Percentiles rank a stretch among this genome's conserved stretches.
phyloP scores from a whole-genome alignment of 257 asterid species.

The Scutellaria galericulata region DNA sequence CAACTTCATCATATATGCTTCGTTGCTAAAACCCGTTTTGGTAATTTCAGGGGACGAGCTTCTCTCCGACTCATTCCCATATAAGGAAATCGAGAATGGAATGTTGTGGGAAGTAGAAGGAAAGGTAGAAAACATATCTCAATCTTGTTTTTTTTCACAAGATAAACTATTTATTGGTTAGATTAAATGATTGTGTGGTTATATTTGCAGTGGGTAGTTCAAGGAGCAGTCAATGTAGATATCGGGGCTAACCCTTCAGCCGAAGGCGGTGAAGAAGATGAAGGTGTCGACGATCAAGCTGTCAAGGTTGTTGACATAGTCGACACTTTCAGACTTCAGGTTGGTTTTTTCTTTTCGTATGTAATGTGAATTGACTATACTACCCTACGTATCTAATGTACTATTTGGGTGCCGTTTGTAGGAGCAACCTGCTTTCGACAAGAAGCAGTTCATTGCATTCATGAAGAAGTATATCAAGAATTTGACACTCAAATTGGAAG shows the following conservation, averaged over 20 bases:
- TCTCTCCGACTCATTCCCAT: constrained; percentile 64
- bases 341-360: constrained; percentile 11
- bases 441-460: constrained; percentile 64
- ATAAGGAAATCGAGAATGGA: constrained; percentile 59
- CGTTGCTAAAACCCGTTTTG: background rate
- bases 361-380: no score
- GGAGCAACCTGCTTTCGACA: constrained; percentile 72
- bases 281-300: constrained; percentile 64
- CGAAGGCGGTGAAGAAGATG: constrained; percentile 67
- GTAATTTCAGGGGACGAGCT: constrained; percentile 65
- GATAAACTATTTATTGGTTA: background rate
- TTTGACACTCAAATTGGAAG: constrained; percentile 45
- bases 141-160: background rate
- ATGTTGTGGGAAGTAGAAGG: constrained; percentile 73
- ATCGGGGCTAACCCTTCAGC: constrained; percentile 82
- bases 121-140: constrained; percentile 37
- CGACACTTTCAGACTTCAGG: constrained; percentile 79
- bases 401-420: background rate
- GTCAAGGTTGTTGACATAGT: constrained; percentile 66
- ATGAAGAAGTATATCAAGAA: constrained; percentile 60
- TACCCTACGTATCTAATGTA: no score
- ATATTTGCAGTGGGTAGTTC: constrained; percentile 57
- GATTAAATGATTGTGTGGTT: background rate
- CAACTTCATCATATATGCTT: background rate
- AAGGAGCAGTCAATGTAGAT: constrained; percentile 60